A percentile compares a stretch with the other conserved stretches of the same genome.
Conservation (phyloP, 208 protist genomes). For the Acanthamoeba divionensis region DNA sequence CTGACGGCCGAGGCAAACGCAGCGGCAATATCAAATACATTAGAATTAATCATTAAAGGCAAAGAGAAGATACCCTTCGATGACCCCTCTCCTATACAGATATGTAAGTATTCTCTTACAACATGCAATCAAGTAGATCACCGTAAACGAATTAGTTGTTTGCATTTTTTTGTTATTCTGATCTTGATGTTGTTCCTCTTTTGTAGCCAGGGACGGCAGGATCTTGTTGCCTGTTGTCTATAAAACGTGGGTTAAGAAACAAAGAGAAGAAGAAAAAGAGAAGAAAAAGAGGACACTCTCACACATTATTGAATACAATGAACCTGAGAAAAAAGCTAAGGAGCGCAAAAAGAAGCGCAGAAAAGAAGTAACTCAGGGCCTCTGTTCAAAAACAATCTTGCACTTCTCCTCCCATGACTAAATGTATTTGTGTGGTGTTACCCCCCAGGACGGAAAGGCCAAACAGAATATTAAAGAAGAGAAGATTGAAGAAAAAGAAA, state of each 20-base stretch:
- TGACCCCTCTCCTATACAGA: neutral
- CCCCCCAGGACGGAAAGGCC: neutral
- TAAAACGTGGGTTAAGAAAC: slow-evolving; percentile 44
- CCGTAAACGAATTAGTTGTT: too few relatives aligned
- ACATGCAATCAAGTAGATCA: neutral
- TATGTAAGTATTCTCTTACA: neutral
- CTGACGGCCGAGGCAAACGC: too few relatives aligned
- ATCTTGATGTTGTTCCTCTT: neutral
- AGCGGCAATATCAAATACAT: too few relatives aligned
- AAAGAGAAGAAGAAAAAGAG: too few relatives aligned
- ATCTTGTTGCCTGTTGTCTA: slow-evolving; percentile 13
- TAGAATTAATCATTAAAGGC: neutral
- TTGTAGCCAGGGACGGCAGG: neutral
- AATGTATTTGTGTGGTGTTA: neutral
- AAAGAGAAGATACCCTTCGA: slow-evolving; percentile 20
- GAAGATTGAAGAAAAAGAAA: neutral
- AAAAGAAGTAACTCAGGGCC: neutral
- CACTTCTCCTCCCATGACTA: too few relatives aligned
- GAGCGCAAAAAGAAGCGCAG: neutral
- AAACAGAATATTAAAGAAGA: neutral
- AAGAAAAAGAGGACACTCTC: too few relatives aligned
- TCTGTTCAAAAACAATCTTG: too few relatives aligned
- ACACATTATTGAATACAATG: too few relatives aligned
- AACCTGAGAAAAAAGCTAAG: neutral
- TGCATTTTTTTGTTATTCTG: neutral